phyloP scores from a whole-genome alignment of 441 rosid species.

The Populus hybrid region DNA sequence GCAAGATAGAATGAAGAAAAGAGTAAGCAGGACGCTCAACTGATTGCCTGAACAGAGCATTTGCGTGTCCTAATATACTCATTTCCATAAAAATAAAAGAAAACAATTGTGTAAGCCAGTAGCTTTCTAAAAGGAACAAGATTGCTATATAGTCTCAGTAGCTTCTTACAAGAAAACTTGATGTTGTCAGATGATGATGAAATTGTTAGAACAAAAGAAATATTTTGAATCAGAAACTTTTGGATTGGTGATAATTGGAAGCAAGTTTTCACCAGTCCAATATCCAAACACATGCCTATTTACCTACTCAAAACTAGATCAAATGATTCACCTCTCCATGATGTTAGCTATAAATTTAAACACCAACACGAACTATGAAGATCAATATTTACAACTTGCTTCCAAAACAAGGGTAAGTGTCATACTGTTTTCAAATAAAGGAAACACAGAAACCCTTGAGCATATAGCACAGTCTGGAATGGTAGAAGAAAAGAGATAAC shows the following conservation, averaged over 20 bases:
- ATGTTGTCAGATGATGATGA: background rate
- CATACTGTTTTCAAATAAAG: too few relatives aligned
- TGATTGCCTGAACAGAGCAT: background rate
- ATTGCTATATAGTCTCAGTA: background rate
- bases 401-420: background rate
- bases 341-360: background rate
- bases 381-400: background rate
- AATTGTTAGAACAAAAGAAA: background rate
- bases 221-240: background rate
- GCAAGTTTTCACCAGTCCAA: background rate
- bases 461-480: too few relatives aligned
- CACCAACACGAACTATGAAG: background rate
- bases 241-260: background rate
- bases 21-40: background rate
- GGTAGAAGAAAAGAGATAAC: background rate
- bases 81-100: background rate
- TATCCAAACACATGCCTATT: background rate
- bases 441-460: too few relatives aligned
- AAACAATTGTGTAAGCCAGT: background rate
- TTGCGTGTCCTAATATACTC: background rate
- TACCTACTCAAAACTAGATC: background rate
- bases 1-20: slow-evolving; percentile 6
- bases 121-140: background rate
- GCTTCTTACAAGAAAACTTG: background rate
- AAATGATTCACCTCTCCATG: background rate